Evolutionary conservation across 139 green algal species (phyloP).

Genomic region (Chlamydomonas sp.): DNA sequence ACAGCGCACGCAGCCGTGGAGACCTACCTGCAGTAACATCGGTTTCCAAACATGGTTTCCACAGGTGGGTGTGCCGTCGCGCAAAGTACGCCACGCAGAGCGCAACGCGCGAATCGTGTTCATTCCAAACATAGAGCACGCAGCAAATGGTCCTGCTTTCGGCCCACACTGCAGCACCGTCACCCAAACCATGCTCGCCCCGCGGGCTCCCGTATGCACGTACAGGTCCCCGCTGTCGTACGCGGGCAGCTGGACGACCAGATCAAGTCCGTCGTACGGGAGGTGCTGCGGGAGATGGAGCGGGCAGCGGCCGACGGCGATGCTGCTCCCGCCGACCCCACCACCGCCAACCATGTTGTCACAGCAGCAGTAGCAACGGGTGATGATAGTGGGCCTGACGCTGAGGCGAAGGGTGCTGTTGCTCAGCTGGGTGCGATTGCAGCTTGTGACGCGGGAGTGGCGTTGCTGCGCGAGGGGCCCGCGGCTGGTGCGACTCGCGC

Average conservation of each 20-base stretch:
- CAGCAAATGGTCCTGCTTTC: neutral
- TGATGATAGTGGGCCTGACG: neutral
- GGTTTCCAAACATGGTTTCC: neutral
- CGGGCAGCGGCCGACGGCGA: neutral
- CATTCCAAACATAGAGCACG: no score
- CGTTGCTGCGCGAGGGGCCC: neutral
- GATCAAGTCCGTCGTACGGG: constrained; percentile 5
- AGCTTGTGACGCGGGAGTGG: neutral
- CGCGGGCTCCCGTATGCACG: neutral
- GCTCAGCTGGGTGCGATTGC: neutral
- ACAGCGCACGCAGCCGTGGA: neutral
- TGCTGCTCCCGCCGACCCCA: neutral
- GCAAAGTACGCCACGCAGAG: no score
- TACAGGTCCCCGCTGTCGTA: neutral
- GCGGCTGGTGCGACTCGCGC: neutral
- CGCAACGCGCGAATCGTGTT: no score
- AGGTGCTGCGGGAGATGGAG: constrained; percentile 26
- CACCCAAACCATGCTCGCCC: neutral
- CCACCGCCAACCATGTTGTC: neutral
- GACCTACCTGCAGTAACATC: neutral
- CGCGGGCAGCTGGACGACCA: constrained; percentile 25
- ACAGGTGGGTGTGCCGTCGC: no score
- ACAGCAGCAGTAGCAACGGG: neutral
- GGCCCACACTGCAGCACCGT: neutral
- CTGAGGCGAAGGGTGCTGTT: neutral